Base-by-base conservation (phyloP, 495 filamentous ascomycete genomes). In the Geoglossum glabrum region DNA sequence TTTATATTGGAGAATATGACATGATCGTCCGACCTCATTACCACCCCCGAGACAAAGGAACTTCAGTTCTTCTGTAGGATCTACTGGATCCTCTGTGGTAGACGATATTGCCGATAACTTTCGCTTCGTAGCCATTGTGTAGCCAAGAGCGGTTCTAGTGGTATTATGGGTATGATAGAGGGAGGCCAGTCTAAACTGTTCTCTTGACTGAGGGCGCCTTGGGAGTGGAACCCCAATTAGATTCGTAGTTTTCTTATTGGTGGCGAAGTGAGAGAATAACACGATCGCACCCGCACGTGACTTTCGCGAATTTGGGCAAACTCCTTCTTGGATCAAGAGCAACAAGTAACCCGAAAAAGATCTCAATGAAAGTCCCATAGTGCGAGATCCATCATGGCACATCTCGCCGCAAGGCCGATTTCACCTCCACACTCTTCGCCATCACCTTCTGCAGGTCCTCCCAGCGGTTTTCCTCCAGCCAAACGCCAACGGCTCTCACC, bases 1-100 rank as follows among this genome's bases (percentile, higher is more conserved):
- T 66, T 97, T 98, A 77, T 98, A 98, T 65, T 96, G 87, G 28
- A 98, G 80, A 59, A 98, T 95, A 68, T 98, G 92, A 71, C 92
- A 97, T 59, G 92, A 96, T 58, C 92, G 78, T 56, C 92, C 92
- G 57, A 98, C 92, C 70, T 98, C 92, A 67, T 95, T 97, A 38
- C 92, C 90, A 59, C 92, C 92, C 55, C 92, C 92, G 36, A 98
- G 74, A 61, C 87, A 90, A 54, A 95, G 78, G 65, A 98, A 98
- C 69, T 84, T 85, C 55, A 98, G 76, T 71, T 95, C 87, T 66
- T 98, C 92, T 0, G 85, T 75, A 2, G 71, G 70, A 59, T 73
- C 71, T 17, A 74, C 66, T 8, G 70, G 69, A 36, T 73, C 71
- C 4, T 74, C 67, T 40, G 68, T 66, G 13, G 58, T 64, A 31